Evolutionary conservation across 345 rosid genomes (phyloP), one percentile per base, ranked within the genome.

Genomic region (Salix brachista): DNA sequence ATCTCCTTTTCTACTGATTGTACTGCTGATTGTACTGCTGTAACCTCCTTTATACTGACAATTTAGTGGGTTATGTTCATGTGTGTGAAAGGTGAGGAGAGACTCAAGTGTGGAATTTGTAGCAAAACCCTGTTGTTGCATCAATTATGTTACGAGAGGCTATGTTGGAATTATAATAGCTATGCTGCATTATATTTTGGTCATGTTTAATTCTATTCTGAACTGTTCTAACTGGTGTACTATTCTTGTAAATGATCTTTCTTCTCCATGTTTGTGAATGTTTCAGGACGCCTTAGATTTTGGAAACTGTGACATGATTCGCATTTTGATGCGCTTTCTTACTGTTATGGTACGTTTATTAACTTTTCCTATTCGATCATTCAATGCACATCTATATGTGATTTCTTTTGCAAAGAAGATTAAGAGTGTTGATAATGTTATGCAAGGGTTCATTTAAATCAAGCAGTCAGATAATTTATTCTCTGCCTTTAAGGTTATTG

Each of bases 251-350:
- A 64, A 32, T 52, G 50, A 46, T 26, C 11, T 60, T 60, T 18
- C 12, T n/a, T 60, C 36, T 66, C 69, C 41, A 30, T 32, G n/a
- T 30, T 26, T 66, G 69, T 13, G 26, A 28, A 14, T 19, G 1
- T 86, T 83, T 37, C 91, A 94, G 99, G 94, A 80, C 36, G 94
- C 97, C 54, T 86, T 96, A 71, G 85, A 87, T 82, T 84, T 88
- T 67, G 97, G 88, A 65, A 82, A 87, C 71, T 92, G 97, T 73
- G 87, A 94, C 81, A 86, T 64, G 79, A 87, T 94, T 80, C 99
- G 98, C 72, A 87, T 87, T 78, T 84, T 92, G 89, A 82, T 94
- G 89, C 94, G 99, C 73, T 84, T 94, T 87, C 69, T 96, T 75
- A 91, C 97, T 78, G 91, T 83, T 75, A 74, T 96, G 91, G 99